Evolutionary conservation across 2,329 filamentous ascomycete genomes (phyloP).

Genomic region (Periconia macrospinosa): DNA sequence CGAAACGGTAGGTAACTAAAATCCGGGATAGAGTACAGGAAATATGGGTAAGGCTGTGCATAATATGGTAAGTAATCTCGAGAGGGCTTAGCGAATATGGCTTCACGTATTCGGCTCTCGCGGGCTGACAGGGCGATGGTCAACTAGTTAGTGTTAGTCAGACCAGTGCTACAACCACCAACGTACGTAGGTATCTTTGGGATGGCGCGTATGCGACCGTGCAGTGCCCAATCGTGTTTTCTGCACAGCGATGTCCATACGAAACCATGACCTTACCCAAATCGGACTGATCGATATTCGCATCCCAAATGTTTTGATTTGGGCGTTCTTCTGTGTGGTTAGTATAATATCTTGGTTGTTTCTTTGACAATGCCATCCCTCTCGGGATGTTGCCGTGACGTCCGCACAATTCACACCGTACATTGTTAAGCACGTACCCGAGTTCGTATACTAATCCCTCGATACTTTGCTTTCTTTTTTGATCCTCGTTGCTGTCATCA

Average conservation of each 20-base stretch:
- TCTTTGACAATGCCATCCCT: background rate
- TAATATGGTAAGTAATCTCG: background rate
- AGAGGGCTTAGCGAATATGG: background rate
- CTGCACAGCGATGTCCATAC: background rate
- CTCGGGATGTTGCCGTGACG: background rate
- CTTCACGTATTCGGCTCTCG: background rate
- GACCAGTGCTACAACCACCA: background rate
- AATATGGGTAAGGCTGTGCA: background rate
- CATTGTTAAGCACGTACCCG: background rate
- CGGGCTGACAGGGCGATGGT: background rate
- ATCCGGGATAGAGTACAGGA: background rate
- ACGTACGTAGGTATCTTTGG: background rate
- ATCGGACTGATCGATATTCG: no score
- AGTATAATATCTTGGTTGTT: background rate
- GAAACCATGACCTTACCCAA: background rate
- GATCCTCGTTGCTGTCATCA: background rate
- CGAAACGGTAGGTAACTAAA: background rate
- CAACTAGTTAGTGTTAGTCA: no score
- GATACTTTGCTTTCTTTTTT: background rate
- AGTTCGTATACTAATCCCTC: background rate
- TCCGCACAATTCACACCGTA: no score
- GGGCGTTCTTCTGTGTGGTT: background rate
- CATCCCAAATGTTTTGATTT: no score
- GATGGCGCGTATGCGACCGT: background rate
- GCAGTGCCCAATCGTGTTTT: background rate